Conservation (phyloP, 441 rosid genomes). For the Pelargonium citronellum region DNA sequence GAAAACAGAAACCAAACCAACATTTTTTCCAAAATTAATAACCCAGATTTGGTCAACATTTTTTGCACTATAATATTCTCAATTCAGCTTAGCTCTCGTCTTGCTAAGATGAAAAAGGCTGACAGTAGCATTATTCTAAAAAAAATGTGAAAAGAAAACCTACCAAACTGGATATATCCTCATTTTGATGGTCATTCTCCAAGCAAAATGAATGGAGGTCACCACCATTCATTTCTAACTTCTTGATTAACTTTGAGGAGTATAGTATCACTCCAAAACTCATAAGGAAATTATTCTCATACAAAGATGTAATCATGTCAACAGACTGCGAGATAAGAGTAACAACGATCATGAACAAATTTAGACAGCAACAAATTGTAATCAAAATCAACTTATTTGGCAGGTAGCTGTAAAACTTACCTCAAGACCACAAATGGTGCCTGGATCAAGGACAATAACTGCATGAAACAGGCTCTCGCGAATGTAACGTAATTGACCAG, state of each 20-base stretch:
- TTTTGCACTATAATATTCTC: no score
- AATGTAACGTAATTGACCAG: slow-evolving; percentile 92
- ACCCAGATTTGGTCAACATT: no score
- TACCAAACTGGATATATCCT: slow-evolving; percentile 93
- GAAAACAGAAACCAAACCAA: neutral
- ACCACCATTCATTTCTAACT: slow-evolving; percentile 54
- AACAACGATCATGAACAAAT: slow-evolving; percentile 22
- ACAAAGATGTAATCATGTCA: slow-evolving; percentile 63
- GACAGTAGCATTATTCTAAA: no score
- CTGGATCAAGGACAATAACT: slow-evolving; percentile 92
- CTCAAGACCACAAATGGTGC: slow-evolving; percentile 85
- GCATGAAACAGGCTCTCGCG: slow-evolving; percentile 96
- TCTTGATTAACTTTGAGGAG: slow-evolving; percentile 63
- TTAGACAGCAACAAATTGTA: slow-evolving; percentile 8
- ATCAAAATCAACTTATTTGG: no score
- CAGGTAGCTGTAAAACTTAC: slow-evolving; percentile 48
- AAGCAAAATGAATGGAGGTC: slow-evolving; percentile 35
- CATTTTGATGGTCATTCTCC: slow-evolving; percentile 39
- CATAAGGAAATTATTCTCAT: slow-evolving; percentile 78
- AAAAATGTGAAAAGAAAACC: slow-evolving; percentile 26
- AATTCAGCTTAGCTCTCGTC: no score
- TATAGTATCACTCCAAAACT: slow-evolving; percentile 91
- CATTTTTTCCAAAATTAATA: neutral
- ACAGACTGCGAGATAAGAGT: slow-evolving; percentile 61
- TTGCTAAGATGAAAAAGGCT: no score